Conservation (phyloP, 108 stramenopile species). For the Seminavis robusta region DNA sequence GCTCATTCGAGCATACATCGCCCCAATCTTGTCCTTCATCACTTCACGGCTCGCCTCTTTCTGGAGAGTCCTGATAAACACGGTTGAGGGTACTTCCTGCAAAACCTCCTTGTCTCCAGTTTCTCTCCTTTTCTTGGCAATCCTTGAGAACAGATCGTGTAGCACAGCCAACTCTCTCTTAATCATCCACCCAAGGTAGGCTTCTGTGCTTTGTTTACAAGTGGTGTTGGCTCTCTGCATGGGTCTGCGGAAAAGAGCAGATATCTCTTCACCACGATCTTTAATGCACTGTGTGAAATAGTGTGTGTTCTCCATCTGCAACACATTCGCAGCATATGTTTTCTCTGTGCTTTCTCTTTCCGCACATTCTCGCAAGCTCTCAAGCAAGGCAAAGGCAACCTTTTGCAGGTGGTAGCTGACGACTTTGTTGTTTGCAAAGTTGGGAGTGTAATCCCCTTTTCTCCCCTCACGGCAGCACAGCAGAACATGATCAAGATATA, state of each 20-base stretch:
- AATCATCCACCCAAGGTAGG: constrained; percentile 90
- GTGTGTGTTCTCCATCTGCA: constrained; percentile 89
- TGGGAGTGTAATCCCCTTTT: constrained; percentile 60
- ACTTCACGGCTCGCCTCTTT: constrained; percentile 84
- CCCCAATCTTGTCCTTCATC: constrained; percentile 81
- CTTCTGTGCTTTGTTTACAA: constrained; percentile 86
- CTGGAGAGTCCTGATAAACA: constrained; percentile 71
- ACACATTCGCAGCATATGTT: constrained; percentile 79
- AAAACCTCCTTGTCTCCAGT: constrained; percentile 83
- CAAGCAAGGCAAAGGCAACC: constrained; percentile 78
- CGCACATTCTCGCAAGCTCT: constrained; percentile 70
- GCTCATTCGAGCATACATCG: constrained; percentile 84
- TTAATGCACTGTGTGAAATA: constrained; percentile 83
- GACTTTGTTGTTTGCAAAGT: constrained; percentile 79
- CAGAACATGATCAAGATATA: constrained; percentile 80
- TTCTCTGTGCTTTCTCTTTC: constrained; percentile 83
- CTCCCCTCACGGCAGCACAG: constrained; percentile 74
- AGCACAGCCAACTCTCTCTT: constrained; percentile 86
- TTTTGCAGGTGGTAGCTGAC: constrained; percentile 83
- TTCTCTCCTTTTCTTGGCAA: constrained; percentile 76
- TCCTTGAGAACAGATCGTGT: constrained; percentile 78
- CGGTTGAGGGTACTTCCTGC: constrained; percentile 75
- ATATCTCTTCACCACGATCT: constrained; percentile 60
- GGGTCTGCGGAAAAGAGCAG: constrained; percentile 74
- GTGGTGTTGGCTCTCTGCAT: constrained; percentile 72